Evolutionary conservation across 2,329 filamentous ascomycete genomes (phyloP).

Genomic region (Endoconidiophora polonica): DNA sequence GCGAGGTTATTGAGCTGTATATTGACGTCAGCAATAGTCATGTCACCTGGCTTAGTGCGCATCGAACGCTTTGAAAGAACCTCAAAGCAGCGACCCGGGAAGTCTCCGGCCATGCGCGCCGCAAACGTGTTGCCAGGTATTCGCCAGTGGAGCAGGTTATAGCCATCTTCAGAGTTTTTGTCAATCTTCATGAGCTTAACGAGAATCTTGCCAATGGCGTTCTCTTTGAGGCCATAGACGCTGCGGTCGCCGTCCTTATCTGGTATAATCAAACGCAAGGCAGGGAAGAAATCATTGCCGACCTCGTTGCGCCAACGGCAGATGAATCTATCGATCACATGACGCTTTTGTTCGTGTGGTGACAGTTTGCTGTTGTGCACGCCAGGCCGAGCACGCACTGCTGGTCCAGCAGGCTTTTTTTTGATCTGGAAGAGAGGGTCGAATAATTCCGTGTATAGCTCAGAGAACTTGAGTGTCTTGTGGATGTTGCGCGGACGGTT

Average conservation of each 20-base stretch:
- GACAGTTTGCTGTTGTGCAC: slow-evolving; percentile 42
- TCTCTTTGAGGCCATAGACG: slow-evolving; percentile 91
- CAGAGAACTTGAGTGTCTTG: slow-evolving; percentile 66
- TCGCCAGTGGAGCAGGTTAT: slow-evolving; percentile 82
- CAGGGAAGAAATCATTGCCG: slow-evolving; percentile 84
- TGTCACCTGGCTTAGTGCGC: slow-evolving; percentile 52
- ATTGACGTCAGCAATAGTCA: slow-evolving; percentile 85
- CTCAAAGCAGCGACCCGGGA: slow-evolving; percentile 76
- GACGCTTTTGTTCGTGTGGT: slow-evolving; percentile 60
- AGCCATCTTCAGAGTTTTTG: slow-evolving; percentile 75
- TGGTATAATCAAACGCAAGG: slow-evolving; percentile 76
- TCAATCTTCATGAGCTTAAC: slow-evolving; percentile 87
- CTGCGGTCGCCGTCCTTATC: slow-evolving; percentile 84
- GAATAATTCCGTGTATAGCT: slow-evolving; percentile 63
- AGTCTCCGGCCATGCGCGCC: slow-evolving; percentile 65
- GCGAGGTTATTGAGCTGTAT: slow-evolving; percentile 65
- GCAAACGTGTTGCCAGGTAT: slow-evolving; percentile 53
- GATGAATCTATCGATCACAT: slow-evolving; percentile 77
- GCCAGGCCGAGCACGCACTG: slow-evolving; percentile 40
- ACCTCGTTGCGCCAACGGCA: slow-evolving; percentile 74
- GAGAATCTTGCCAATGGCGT: slow-evolving; percentile 73
- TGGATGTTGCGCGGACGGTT: slow-evolving; percentile 67
- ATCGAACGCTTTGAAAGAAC: slow-evolving; percentile 72
- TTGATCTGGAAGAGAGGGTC: slow-evolving; percentile 65
- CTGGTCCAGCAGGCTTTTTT: slow-evolving; percentile 49